A percentile compares a stretch with the other conserved stretches of the same genome.
These are phyloP conservation scores for Leishmania martiniquensis DNA, from an alignment of 208 protist species.

Conservation along the genomic window DNA sequence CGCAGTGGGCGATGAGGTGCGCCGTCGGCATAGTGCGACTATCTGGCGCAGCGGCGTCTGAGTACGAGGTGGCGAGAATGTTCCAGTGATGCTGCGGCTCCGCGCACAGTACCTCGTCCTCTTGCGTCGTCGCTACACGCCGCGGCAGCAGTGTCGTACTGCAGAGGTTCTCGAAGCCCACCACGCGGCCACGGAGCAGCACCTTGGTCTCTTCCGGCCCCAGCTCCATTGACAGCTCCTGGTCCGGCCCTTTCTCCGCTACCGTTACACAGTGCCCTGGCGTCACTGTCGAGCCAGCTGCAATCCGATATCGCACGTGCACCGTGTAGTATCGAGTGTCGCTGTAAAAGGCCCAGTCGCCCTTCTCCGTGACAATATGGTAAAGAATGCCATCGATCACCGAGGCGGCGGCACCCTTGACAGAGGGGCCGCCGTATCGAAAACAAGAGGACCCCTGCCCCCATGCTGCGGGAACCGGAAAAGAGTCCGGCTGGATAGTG, in stretches of 20 bases:
- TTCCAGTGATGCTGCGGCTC: conserved; percentile 20
- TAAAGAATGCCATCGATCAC: conserved; percentile 60
- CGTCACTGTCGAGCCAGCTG: conserved; percentile 38
- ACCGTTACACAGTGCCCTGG: conserved; percentile 17
- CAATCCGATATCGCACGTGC: conserved; percentile 52
- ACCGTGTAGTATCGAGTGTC: conserved; percentile 39
- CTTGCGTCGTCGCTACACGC: conserved; percentile 20
- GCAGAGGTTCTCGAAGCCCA: conserved; percentile 50
- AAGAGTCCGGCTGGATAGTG: neutral
- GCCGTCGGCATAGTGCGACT: conserved; percentile 4
- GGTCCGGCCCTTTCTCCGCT: conserved; percentile 6
- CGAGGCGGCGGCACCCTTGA: conserved; percentile 43
- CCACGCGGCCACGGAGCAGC: conserved; percentile 49
- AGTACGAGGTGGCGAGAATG: conserved; percentile 30
- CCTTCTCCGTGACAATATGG: conserved; percentile 55
- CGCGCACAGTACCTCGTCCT: conserved; percentile 15
- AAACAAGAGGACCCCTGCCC: conserved; percentile 14
- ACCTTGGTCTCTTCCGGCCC: conserved; percentile 46
- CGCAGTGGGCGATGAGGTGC: conserved; percentile 33
- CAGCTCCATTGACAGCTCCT: conserved; percentile 40
- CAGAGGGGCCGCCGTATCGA: conserved; percentile 26
- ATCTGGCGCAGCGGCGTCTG: conserved; percentile 4
- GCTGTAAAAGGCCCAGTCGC: conserved; percentile 61
- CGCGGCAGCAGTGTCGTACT: conserved; percentile 15
- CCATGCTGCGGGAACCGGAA: conserved; percentile 28